Percentiles rank a stretch among this genome's conserved stretches.
Evolutionary conservation across 192 early-diverging fungal genomes (phyloP).

Genomic region (Paraglomus occultum): DNA sequence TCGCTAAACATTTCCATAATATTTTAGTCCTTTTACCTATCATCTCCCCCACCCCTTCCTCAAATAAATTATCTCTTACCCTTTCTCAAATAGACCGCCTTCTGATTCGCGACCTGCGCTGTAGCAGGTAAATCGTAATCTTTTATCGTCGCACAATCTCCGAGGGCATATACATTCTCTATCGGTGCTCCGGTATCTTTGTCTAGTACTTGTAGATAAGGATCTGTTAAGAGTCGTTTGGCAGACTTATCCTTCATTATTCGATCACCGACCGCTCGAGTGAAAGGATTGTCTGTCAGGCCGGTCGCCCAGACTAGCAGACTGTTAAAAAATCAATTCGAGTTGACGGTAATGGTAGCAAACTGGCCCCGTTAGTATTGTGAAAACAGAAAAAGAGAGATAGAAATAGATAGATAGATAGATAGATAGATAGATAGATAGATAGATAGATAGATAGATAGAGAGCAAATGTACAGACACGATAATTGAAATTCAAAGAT

Average conservation of each 20-base stretch:
- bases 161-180: conserved; percentile 72
- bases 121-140: conserved; percentile 74
- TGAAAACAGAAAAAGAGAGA: no score
- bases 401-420: no score
- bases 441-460: no score
- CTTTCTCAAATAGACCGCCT: conserved; percentile 64
- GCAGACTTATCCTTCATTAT: conserved; percentile 36
- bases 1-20: background rate
- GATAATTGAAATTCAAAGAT: no score
- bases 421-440: no score
- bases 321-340: conserved; percentile 49
- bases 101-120: conserved; percentile 84
- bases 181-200: conserved; percentile 54
- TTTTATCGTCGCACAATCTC: conserved; percentile 87
- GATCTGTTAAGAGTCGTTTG: conserved; percentile 68
- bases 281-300: conserved; percentile 56
- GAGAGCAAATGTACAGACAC: no score
- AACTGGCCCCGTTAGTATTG: no score
- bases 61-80: conserved; percentile 26
- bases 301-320: conserved; percentile 88
- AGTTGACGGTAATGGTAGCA: no score
- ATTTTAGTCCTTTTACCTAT: no score
- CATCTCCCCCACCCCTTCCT: background rate
- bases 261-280: conserved; percentile 47
- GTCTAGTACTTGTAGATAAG: conserved; percentile 69